A percentile compares a stretch with the other conserved stretches of the same genome.
Evolutionary conservation across 805 yeast species (phyloP).

Genomic region (Yamadazyma phyllophila): DNA sequence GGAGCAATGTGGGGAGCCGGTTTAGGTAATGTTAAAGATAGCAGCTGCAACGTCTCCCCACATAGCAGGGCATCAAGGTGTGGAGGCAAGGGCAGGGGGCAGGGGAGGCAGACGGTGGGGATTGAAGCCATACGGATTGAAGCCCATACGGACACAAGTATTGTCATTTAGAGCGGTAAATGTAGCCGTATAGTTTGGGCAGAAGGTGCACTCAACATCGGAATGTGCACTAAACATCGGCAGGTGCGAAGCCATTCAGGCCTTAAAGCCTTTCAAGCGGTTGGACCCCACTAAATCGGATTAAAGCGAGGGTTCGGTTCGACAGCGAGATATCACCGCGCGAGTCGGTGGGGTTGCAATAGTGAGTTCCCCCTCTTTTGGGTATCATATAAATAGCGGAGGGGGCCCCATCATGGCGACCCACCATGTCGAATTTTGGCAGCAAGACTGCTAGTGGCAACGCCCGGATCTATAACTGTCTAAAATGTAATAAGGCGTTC

Average conservation of each 20-base stretch:
- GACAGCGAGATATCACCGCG: background rate
- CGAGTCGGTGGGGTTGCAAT: background rate
- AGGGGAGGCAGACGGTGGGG: no score
- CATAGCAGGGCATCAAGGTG: background rate
- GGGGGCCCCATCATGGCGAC: background rate
- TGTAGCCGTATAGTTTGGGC: no score
- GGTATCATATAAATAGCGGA: background rate
- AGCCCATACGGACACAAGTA: no score
- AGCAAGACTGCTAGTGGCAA: slow-evolving; percentile 45
- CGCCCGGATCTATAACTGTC: slow-evolving; percentile 40
- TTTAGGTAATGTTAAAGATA: slow-evolving; percentile 3
- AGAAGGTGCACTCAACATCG: no score
- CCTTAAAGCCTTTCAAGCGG: no score
- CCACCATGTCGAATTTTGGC: slow-evolving; percentile 27
- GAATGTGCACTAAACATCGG: no score
- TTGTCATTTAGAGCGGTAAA: no score
- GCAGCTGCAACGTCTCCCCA: background rate
- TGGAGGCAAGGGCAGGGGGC: no score
- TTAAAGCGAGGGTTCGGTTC: background rate
- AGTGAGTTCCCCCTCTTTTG: no score
- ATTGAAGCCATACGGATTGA: no score
- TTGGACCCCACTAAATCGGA: background rate
- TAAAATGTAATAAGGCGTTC: slow-evolving; percentile 42
- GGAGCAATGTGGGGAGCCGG: background rate
- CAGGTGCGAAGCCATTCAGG: no score